Base-by-base conservation (phyloP, 2,329 filamentous ascomycete species). In the Bipolaris zeicola region DNA sequence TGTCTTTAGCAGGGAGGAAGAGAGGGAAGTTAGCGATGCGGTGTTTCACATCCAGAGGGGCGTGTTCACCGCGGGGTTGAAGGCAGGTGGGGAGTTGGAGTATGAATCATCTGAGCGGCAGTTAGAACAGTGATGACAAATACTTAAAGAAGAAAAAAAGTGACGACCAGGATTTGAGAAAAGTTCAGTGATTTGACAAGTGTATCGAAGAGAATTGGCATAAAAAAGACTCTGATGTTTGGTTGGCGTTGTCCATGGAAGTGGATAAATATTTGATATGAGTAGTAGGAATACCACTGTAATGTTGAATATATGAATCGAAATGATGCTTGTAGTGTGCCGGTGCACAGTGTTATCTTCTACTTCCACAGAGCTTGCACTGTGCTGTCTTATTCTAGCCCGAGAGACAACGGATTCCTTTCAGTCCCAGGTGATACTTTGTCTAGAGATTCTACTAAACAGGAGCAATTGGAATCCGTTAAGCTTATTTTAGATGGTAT, bases 31-130 rank as follows among this genome's bases (percentile, higher is more conserved):
- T 63, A 91, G 95, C 69, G 89, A 93, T 70, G 78, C 91, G 66
- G 81, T 95, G 70, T 91, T 93, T 79, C 89, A 94, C 72, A 85
- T 94, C 62, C 88, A 90, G 73, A 82, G 85, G 61, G 87, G 89
- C 72, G 82, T 93, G 49, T 90, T 89, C 72, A 85, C 88, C 53
- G 91, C 90, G 14, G 87, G 87, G 66, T 80, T 80, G 66, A 82
- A 89, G 22, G 65, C 63, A 6, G 63, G 64, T 37, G 52, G 45
- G 3, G 37, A 6, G 1, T 7, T 20, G 6, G 28, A 43, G 2
- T 16, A 18, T 5, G 24, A 45, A 33, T 2, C 14, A 11, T 28
- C 31, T 31, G 26, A 45, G 26, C 26, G 26, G 3, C 42, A 14
- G 4, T 6, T n/a, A 14, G 22, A 22, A 26, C 10, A 43, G 28